Percentiles rank a stretch among this genome's conserved stretches.
Conservation (phyloP, 352 stramenopile genomes). For the Phytophthora aleatoria region DNA sequence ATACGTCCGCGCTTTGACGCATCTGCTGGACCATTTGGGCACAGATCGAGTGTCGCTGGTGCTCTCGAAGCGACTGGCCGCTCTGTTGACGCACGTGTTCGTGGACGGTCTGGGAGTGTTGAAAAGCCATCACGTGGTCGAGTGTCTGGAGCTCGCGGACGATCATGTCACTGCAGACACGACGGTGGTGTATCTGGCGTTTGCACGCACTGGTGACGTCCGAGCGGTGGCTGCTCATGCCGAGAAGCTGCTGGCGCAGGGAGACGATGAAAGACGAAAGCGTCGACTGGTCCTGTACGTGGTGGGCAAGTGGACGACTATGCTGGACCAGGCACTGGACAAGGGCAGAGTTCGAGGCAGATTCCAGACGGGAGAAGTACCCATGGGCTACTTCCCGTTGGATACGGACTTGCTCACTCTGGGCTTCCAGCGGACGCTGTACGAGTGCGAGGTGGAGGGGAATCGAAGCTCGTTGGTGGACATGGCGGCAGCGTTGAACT, state of each 20-base stretch:
- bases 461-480: slow-evolving; percentile 59
- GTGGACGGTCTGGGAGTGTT: slow-evolving; percentile 47
- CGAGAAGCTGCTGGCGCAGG: slow-evolving; percentile 38
- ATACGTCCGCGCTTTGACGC: slow-evolving; percentile 46
- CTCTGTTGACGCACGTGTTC: slow-evolving; percentile 69
- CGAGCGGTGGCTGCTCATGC: slow-evolving; percentile 52
- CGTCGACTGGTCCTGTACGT: slow-evolving; percentile 44
- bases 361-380: slow-evolving; percentile 47
- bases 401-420: slow-evolving; percentile 68
- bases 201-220: slow-evolving; percentile 47
- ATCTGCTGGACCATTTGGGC: slow-evolving; percentile 41
- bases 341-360: slow-evolving; percentile 36
- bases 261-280: slow-evolving; percentile 19
- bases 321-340: slow-evolving; percentile 53
- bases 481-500: slow-evolving; percentile 48
- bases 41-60: slow-evolving; percentile 54
- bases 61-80: slow-evolving; percentile 55
- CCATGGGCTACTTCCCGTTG: slow-evolving; percentile 65
- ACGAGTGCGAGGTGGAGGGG: slow-evolving; percentile 52
- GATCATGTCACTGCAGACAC: slow-evolving; percentile 42
- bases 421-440: slow-evolving; percentile 54
- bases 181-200: slow-evolving; percentile 55
- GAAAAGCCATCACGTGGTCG: slow-evolving; percentile 39
- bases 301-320: slow-evolving; percentile 53
- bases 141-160: slow-evolving; percentile 65